phyloP scores from a whole-genome alignment of 129 eudicot species.

The Flaveria sonorensis region DNA sequence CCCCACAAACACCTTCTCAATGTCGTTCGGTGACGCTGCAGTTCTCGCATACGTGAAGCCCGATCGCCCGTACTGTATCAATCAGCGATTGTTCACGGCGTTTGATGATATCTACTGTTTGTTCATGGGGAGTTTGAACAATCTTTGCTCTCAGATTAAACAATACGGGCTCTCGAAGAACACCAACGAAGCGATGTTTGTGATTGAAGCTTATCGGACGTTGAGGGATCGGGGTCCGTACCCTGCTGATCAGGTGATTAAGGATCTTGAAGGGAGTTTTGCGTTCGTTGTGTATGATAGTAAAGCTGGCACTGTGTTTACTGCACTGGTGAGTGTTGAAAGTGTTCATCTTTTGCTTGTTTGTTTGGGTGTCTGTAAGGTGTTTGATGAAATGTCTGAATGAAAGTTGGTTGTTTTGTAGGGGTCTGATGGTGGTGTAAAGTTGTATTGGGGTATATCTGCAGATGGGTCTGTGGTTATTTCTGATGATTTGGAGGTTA shows the following conservation, averaged over 20 bases:
- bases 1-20: constrained; percentile 63
- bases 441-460: constrained; percentile 90
- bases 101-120: constrained; percentile 78
- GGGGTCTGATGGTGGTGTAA: constrained; percentile 96
- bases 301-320: constrained; percentile 78
- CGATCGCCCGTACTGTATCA: background rate
- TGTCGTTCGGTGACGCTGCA: constrained; percentile 76
- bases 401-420: constrained; percentile 16
- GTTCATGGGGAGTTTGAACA: constrained; percentile 86
- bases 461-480: constrained; percentile 94
- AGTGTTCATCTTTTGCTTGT: too few relatives aligned
- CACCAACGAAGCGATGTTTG: constrained; percentile 85
- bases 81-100: constrained; percentile 69
- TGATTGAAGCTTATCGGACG: constrained; percentile 85
- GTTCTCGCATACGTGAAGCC: constrained; percentile 79
- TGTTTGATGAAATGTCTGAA: constrained; percentile 19
- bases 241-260: constrained; percentile 94
- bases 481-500: constrained; percentile 81
- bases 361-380: background rate
- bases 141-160: constrained; percentile 61
- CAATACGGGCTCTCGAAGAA: constrained; percentile 80
- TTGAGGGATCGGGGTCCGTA: constrained; percentile 90
- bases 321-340: constrained; percentile 64
- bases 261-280: constrained; percentile 91
- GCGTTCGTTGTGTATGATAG: constrained; percentile 90